These are phyloP conservation scores for Hortaea werneckii DNA, from an alignment of 2,329 filamentous ascomycete genomes.

Conservation along the genomic window DNA sequence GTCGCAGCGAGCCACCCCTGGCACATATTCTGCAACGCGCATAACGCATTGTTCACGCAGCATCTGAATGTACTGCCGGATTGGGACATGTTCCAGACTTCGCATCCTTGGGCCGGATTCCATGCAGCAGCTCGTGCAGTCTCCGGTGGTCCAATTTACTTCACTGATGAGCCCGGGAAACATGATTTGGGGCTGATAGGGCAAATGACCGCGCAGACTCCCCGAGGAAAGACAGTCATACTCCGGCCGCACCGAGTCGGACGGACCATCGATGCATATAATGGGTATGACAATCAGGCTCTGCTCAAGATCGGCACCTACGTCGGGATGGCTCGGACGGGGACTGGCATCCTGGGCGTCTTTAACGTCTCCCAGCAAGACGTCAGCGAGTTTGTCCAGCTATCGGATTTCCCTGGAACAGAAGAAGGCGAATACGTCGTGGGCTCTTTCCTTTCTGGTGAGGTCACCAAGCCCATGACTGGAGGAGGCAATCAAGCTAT, in stretches of 20 bases:
- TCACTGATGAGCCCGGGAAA: constrained; percentile 78
- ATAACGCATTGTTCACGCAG: constrained; percentile 73
- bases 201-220: constrained; percentile 70
- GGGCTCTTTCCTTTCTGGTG: constrained; percentile 58
- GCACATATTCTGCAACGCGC: constrained; percentile 91
- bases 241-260: constrained; percentile 69
- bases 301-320: constrained; percentile 73
- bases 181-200: constrained; percentile 66
- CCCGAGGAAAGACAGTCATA: constrained; percentile 64
- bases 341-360: constrained; percentile 67
- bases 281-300: constrained; percentile 59
- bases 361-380: constrained; percentile 66
- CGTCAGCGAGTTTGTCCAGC: constrained; percentile 57
- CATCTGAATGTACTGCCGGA: constrained; percentile 82
- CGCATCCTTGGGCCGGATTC: constrained; percentile 62
- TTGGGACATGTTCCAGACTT: constrained; percentile 66
- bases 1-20: constrained; percentile 74
- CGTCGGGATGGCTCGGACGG: constrained; percentile 56
- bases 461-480: constrained; percentile 45
- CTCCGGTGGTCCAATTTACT: constrained; percentile 85
- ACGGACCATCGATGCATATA: constrained; percentile 63
- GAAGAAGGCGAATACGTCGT: constrained; percentile 57
- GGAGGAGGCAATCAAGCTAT: constrained; percentile 6
- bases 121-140: constrained; percentile 86
- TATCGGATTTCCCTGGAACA: constrained; percentile 65